Evolutionary conservation across 2,329 filamentous ascomycete species (phyloP), one percentile per base, ranked within the genome.

Genomic region (Colletotrichum nymphaeae): DNA sequence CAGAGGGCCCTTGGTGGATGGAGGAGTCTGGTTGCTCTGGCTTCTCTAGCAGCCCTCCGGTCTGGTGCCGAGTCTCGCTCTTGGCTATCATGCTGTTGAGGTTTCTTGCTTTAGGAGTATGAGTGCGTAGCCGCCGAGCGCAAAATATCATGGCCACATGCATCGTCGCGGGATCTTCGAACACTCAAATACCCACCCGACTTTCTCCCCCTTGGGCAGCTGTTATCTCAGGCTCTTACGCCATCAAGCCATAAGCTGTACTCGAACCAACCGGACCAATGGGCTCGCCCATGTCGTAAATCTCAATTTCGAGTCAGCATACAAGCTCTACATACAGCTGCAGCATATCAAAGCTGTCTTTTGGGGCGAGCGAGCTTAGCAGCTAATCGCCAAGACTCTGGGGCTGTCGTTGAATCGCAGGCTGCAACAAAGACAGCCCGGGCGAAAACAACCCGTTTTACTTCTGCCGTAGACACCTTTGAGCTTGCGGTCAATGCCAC

Each of bases 1-100:
- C 16, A 53, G 35, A 3, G 65, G 58, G 0, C 69, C 65, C 24
- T 69, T 46, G 65, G 9, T 69, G 28, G 69, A 69, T n/a, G 24
- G 58, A 46, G 37, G 30, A 63, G 53, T 72, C 69, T 0, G 49
- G 12, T 6, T 72, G 7, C 4, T 72, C 65, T 2, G 52, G n/a
- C 16, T 69, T 69, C 58, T 72, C 65, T 11, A 69, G 5, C 2
- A 42, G 42, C 16, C 58, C 30, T 1, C 65, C 58, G 16, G 30
- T 16, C 16, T n/a, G 42, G 11, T 8, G n/a, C 58, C 35, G 58
- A 3, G 24, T 49, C 12, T 64, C 65, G 3, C 30, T 16, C 7
- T 59, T n/a, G 4, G 52, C 16, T 3, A 37, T 19, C 69, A 60
- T 69, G 37, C 7, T 59, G 11, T 30, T 6, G 19, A 12, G 14